phyloP scores from a whole-genome alignment of 352 stramenopile species.

The Thraustochytrium aureum region DNA sequence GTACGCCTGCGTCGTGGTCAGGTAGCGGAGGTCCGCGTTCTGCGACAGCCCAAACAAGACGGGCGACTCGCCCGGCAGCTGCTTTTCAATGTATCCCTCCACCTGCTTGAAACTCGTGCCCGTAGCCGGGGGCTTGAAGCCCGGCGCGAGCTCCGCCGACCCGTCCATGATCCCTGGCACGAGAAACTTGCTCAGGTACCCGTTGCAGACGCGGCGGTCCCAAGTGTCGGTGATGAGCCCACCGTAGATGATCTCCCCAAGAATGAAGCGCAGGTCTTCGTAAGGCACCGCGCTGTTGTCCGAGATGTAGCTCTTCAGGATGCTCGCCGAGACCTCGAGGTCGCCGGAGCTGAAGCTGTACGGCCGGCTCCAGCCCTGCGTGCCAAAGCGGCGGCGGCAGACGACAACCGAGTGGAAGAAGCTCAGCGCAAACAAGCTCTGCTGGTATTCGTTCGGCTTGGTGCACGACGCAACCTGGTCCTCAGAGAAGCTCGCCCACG shows the following conservation, averaged over 20 bases:
- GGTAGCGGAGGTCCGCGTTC: conserved; percentile 93
- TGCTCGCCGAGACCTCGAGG: conserved; percentile 69
- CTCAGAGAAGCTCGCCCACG: conserved; percentile 91
- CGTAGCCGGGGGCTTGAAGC: conserved; percentile 66
- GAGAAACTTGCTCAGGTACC: conserved; percentile 85
- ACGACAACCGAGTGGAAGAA: conserved; percentile 91
- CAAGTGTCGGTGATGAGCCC: conserved; percentile 87
- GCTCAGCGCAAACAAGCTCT: conserved; percentile 90
- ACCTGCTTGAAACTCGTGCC: conserved; percentile 34
- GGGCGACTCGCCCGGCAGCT: conserved; percentile 85
- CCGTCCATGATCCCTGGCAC: conserved; percentile 74
- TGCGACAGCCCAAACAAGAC: conserved; percentile 89
- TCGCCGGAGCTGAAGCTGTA: conserved; percentile 96
- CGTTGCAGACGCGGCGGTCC: conserved; percentile 89
- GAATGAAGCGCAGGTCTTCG: conserved; percentile 95
- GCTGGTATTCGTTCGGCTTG: conserved; percentile 70
- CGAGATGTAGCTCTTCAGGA: conserved; percentile 81
- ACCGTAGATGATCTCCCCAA: conserved; percentile 93
- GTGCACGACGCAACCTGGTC: conserved; percentile 68
- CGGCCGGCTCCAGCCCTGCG: conserved; percentile 89
- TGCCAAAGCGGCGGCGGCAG: conserved; percentile 88
- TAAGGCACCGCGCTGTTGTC: conserved; percentile 83
- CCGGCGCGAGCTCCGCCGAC: conserved; percentile 84
- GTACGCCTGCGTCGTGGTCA: conserved; percentile 84
- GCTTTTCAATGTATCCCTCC: conserved; percentile 81